Conservation (phyloP, 2,329 filamentous ascomycete genomes). For the Monosporascus sp. region DNA sequence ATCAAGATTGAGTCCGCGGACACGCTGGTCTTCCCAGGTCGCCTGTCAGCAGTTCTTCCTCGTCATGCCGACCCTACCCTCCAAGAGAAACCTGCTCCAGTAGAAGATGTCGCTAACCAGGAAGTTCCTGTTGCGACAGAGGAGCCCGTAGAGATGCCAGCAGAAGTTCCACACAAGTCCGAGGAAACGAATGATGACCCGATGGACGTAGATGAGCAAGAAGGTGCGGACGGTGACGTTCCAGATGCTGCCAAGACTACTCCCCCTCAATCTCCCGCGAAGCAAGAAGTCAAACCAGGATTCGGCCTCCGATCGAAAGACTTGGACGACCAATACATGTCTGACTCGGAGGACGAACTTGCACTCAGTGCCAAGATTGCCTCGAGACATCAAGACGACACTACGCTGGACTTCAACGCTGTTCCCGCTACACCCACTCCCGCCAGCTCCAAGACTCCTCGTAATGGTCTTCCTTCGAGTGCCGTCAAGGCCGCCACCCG, state of each 20-base stretch:
- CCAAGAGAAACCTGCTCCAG: constrained; percentile 25
- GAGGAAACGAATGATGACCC: constrained; percentile 8
- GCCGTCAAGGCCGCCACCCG: constrained; percentile 22
- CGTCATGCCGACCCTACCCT: constrained; percentile 36
- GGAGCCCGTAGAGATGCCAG: background rate
- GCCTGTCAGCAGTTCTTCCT: constrained; percentile 41
- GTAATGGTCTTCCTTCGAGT: constrained; percentile 18
- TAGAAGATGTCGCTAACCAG: constrained; percentile 3
- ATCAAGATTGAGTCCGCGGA: constrained; percentile 29
- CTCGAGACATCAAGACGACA: constrained; percentile 18
- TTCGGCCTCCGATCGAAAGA: constrained; percentile 46
- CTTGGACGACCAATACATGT: constrained; percentile 36
- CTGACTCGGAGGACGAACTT: constrained; percentile 53
- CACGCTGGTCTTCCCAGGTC: constrained; percentile 38
- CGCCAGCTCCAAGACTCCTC: constrained; percentile 16
- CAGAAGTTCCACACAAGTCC: background rate
- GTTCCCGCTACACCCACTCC: constrained; percentile 40
- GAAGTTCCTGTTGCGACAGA: constrained; percentile 2
- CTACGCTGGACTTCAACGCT: constrained; percentile 22
- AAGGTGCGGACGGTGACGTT: constrained; percentile 14
- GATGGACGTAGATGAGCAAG: constrained; percentile 25
- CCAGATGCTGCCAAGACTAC: constrained; percentile 16
- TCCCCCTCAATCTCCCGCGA: constrained; percentile 25
- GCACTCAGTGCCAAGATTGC: constrained; percentile 25
- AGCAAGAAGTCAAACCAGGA: constrained; percentile 18